Conservation (phyloP, 2,329 filamentous ascomycete genomes). For the Phoma herbarum region DNA sequence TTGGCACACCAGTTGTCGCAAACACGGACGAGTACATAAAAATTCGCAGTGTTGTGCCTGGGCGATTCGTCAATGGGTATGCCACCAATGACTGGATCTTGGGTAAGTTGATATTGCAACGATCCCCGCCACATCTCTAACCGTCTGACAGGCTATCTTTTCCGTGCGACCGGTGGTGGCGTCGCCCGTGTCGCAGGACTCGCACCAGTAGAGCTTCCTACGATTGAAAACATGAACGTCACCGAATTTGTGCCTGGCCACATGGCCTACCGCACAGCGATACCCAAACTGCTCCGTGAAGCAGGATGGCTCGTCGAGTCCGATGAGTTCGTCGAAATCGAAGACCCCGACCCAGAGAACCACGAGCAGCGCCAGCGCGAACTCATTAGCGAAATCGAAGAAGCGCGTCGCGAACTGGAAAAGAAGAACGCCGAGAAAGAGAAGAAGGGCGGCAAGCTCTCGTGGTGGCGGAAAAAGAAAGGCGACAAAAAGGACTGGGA, state of each 20-base stretch:
- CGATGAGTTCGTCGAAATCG: slow-evolving; percentile 95
- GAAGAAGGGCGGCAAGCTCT: slow-evolving; percentile 67
- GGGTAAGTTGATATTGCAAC: slow-evolving; percentile 53
- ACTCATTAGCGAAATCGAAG: slow-evolving; percentile 95
- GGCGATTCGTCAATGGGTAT: slow-evolving; percentile 95
- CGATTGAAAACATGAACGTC: slow-evolving; percentile 88
- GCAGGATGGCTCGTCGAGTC: slow-evolving; percentile 92
- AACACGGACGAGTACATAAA: slow-evolving; percentile 89
- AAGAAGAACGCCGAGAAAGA: slow-evolving; percentile 69
- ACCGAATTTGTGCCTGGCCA: slow-evolving; percentile 87
- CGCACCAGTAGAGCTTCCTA: slow-evolving; percentile 78
- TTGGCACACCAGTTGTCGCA: slow-evolving; percentile 89
- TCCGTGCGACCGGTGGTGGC: slow-evolving; percentile 91
- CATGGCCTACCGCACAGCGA: slow-evolving; percentile 94
- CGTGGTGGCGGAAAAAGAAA: slow-evolving; percentile 83
- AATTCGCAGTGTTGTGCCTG: slow-evolving; percentile 82
- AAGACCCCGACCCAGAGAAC: slow-evolving; percentile 95
- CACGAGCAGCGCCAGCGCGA: slow-evolving; percentile 87
- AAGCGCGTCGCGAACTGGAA: slow-evolving; percentile 86
- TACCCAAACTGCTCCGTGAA: slow-evolving; percentile 85
- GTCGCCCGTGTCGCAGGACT: slow-evolving; percentile 89
- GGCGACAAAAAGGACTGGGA: slow-evolving; percentile 90
- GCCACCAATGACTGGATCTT: slow-evolving; percentile 97
- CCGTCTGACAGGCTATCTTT: slow-evolving; percentile 72
- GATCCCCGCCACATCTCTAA: slow-evolving; percentile 11